Evolutionary conservation across 148 eudicot genomes (phyloP), one percentile per base, ranked within the genome.

Genomic region (Rhododendron williamsianum): DNA sequence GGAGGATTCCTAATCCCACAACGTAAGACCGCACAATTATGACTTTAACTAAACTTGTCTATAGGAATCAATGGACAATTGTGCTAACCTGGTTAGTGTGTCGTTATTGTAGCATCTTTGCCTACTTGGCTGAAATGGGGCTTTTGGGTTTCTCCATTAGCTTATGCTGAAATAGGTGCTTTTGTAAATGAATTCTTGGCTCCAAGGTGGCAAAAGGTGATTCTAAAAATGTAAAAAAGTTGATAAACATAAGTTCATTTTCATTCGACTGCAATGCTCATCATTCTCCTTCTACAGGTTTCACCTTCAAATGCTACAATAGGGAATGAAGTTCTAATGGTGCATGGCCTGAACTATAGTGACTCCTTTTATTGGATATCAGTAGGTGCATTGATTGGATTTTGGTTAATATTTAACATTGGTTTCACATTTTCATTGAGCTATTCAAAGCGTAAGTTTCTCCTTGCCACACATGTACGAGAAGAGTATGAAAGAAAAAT

Each of bases 81-180:
- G 27, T 21, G 25, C 67, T 60, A 60, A 60, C 67, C 67, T 60
- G 67, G 67, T 60, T 60, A 60, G 25, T 21, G 3, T 60, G 69
- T 23, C 69, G 3, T 60, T 60, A 19, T 19, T 87, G 76, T 90
- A 92, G 91, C 85, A 15, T 91, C 91, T 36, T 84, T 92, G 76
- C 92, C 92, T n/a, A 76, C 74, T 78, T 96, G 99, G 99, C 84
- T 95, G 87, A 90, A 88, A 48, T 96, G 99, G 98, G 99, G 92
- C 15, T 95, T 89, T 82, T 93, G 95, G 96, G 36, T 86, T 86
- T 91, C 92, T n/a, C 95, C 95, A 58, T 38, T 93, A 88, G 87
- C 92, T 76, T 95, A 95, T 84, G 96, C 90, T 0, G 91, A 91
- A 86, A 92, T 93, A 83, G 96, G 94, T 9, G 71, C 92, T 43